A percentile compares a stretch with the other conserved stretches of the same genome.
Evolutionary conservation across 2,329 filamentous ascomycete genomes (phyloP).

Genomic region (Diaporthe vaccinii): DNA sequence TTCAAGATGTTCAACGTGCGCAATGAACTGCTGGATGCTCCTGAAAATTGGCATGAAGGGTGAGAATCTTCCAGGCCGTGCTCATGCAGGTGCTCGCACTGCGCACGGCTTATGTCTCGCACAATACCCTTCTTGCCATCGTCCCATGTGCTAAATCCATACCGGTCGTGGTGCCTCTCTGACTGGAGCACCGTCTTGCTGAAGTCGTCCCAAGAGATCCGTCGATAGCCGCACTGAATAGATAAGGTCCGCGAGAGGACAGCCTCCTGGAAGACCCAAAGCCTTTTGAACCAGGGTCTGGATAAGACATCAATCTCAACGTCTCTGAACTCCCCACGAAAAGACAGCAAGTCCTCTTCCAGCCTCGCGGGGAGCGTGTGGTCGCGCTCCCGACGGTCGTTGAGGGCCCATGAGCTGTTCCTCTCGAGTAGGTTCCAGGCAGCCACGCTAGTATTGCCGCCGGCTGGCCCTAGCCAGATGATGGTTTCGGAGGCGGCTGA

Average conservation of each 20-base stretch:
- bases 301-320: conserved; percentile 16
- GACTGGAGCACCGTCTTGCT: neutral
- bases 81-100: neutral
- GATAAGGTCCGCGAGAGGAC: neutral
- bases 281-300: conserved; percentile 9
- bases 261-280: conserved; percentile 18
- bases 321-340: conserved; percentile 7
- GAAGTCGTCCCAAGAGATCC: conserved; percentile 32
- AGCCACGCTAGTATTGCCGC: neutral
- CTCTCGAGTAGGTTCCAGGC: conserved; percentile 31
- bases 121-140: neutral
- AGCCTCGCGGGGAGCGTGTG: neutral
- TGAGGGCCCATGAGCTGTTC: conserved; percentile 24
- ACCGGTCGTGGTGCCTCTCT: neutral
- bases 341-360: neutral
- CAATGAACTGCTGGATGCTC: too few relatives aligned
- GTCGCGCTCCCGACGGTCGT: neutral
- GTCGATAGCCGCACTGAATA: conserved; percentile 22
- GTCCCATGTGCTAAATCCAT: conserved; percentile 7
- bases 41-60: too few relatives aligned
- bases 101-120: neutral
- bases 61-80: too few relatives aligned
- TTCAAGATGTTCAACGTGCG: neutral
- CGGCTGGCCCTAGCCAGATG: neutral
- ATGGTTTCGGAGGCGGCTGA: conserved; percentile 19